A percentile compares a stretch with the other conserved stretches of the same genome.
phyloP scores from a whole-genome alignment of 2,329 filamentous ascomycete genomes.

The Chrysosporium keratinophilum region DNA sequence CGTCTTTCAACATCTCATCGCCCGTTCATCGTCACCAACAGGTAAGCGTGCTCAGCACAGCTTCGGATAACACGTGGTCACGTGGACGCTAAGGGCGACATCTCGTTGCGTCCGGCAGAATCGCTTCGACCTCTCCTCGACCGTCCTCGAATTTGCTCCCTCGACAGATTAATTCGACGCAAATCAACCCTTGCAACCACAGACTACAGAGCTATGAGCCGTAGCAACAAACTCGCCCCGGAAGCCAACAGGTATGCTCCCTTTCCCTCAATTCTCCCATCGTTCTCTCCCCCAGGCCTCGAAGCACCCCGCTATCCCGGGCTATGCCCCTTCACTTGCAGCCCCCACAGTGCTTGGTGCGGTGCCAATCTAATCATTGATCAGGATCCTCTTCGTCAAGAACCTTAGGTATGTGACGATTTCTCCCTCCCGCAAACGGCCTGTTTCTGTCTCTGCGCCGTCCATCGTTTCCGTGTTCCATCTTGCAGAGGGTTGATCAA shows the following conservation, averaged over 20 bases:
- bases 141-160: conserved; percentile 2
- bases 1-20: no score
- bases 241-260: conserved; percentile 88
- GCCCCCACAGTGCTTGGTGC: conserved; percentile 4
- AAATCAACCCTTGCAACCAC: not conserved
- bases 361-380: not conserved
- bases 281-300: not conserved
- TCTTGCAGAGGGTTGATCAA: not conserved
- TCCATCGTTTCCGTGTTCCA: not conserved
- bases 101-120: conserved; percentile 2
- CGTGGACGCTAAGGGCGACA: conserved; percentile 3
- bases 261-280: not conserved
- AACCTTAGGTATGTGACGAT: conserved; percentile 68
- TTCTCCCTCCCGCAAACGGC: not conserved
- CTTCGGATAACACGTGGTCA: not conserved
- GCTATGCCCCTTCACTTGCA: conserved; percentile 1
- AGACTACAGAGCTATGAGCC: conserved; percentile 68
- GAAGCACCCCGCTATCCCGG: not conserved
- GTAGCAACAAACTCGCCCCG: conserved; percentile 91
- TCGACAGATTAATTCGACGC: conserved; percentile 3
- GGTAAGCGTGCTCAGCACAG: no score
- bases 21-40: no score
- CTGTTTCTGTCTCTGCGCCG: not conserved
- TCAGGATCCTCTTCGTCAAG: conserved; percentile 98
- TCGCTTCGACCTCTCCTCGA: not conserved